Evolutionary conservation across 805 yeast species (phyloP).

Genomic region (Wickerhamomyces pijperi): DNA sequence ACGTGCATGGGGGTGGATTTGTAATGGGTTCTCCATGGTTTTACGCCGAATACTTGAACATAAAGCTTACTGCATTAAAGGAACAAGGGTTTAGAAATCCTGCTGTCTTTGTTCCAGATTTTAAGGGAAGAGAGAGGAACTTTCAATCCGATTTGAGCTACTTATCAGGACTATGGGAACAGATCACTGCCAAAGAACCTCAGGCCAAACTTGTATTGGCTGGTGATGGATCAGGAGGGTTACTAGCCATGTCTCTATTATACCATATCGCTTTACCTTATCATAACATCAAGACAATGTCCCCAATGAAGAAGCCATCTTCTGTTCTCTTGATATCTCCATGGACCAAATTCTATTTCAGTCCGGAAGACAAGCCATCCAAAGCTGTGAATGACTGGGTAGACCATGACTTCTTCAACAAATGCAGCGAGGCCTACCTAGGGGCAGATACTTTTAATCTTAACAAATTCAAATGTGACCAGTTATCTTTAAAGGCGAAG

Average conservation of each 20-base stretch:
- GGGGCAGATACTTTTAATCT: not conserved
- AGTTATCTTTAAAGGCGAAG: no score
- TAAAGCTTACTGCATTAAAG: constrained; percentile 28
- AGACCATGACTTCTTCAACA: not conserved
- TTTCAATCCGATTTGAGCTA: constrained; percentile 20
- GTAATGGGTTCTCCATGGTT: constrained; percentile 26
- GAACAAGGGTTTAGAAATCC: constrained; percentile 42
- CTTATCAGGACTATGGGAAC: constrained; percentile 22
- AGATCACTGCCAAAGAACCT: constrained; percentile 15
- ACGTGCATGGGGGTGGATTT: constrained; percentile 33
- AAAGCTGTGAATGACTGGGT: not conserved
- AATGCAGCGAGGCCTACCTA: not conserved
- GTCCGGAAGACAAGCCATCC: no score
- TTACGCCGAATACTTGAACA: constrained; percentile 33
- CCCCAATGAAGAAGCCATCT: constrained; percentile 15
- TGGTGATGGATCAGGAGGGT: constrained; percentile 43
- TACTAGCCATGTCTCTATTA: constrained; percentile 26
- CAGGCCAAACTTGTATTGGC: constrained; percentile 22
- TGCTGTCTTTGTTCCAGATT: constrained; percentile 28
- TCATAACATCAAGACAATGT: constrained; percentile 3
- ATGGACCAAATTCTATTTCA: constrained; percentile 10
- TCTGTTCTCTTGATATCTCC: constrained; percentile 25
- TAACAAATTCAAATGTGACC: no score
- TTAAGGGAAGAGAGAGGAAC: constrained; percentile 4
- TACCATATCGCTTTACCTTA: constrained; percentile 26